A percentile compares a stretch with the other conserved stretches of the same genome.
These are phyloP conservation scores for Epichloe bromicola DNA, from an alignment of 2,329 filamentous ascomycete species.

Conservation along the genomic window DNA sequence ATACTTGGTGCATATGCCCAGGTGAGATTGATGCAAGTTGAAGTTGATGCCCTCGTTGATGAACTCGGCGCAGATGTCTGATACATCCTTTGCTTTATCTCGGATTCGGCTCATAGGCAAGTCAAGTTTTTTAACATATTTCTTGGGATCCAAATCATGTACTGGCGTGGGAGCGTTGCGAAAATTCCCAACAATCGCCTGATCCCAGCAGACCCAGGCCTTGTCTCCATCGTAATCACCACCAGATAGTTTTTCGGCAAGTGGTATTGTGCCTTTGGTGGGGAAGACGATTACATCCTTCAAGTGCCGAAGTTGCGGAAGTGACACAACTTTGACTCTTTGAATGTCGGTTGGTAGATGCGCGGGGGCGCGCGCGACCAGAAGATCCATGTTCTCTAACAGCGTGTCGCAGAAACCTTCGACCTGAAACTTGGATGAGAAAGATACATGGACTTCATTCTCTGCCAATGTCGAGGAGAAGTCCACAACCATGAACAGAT, in stretches of 20 bases:
- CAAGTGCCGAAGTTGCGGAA: conserved; percentile 48
- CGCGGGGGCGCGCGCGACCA: conserved; percentile 58
- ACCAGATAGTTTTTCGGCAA: conserved; percentile 61
- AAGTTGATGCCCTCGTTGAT: conserved; percentile 43
- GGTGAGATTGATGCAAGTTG: conserved; percentile 38
- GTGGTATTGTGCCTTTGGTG: conserved; percentile 42
- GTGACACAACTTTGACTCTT: conserved; percentile 46
- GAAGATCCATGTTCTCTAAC: conserved; percentile 44
- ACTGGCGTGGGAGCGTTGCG: conserved; percentile 33
- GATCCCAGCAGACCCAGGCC: conserved; percentile 70
- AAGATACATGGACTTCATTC: conserved; percentile 54
- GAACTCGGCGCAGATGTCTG: conserved; percentile 26
- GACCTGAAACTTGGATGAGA: conserved; percentile 49
- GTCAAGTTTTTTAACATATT: conserved; percentile 14
- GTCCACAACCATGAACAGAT: conserved; percentile 55
- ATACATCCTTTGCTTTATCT: neutral
- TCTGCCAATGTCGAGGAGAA: conserved; percentile 47
- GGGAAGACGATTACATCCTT: conserved; percentile 75
- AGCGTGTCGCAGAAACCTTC: conserved; percentile 39
- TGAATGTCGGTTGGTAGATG: conserved; percentile 63
- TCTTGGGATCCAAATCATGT: conserved; percentile 27
- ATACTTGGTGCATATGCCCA: conserved; percentile 52
- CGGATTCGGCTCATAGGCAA: neutral
- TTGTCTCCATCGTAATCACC: conserved; percentile 73
- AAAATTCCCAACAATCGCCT: conserved; percentile 52